Conservation (phyloP, 2,329 filamentous ascomycete genomes). For the Cladophialophora chaetospira region DNA sequence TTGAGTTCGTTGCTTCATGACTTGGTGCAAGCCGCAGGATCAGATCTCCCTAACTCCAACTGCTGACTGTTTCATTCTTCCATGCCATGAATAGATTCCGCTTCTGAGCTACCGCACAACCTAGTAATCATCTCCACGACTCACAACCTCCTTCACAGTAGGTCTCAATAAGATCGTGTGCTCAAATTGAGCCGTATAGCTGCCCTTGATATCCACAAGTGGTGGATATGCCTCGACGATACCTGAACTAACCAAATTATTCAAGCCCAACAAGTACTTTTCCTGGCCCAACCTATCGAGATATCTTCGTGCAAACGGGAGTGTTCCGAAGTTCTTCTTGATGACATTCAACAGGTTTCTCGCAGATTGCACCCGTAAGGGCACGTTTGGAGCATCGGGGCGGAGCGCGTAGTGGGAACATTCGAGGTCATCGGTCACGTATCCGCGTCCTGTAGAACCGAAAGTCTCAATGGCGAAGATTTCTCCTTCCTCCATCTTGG, state of each 20-base stretch:
- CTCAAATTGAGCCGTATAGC: conserved; percentile 91
- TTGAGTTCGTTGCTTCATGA: neutral
- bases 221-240: conserved; percentile 91
- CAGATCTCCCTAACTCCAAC: neutral
- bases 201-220: conserved; percentile 87
- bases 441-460: conserved; percentile 87
- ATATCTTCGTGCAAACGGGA: conserved; percentile 89
- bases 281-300: conserved; percentile 91
- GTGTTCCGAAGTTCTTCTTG: conserved; percentile 92
- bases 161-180: conserved; percentile 80
- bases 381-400: conserved; percentile 71
- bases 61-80: neutral
- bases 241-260: conserved; percentile 77
- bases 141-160: conserved; percentile 84
- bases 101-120: no score
- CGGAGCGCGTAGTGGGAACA: conserved; percentile 83
- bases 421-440: conserved; percentile 84
- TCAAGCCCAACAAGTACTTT: conserved; percentile 88
- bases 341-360: conserved; percentile 85
- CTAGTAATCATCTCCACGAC: conserved; percentile 84
- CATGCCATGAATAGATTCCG: no score
- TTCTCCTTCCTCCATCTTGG: conserved; percentile 97
- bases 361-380: conserved; percentile 76
- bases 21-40: neutral
- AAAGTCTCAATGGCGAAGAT: conserved; percentile 96